Base-by-base conservation (phyloP, 2,329 filamentous ascomycete genomes). In the Cordyceps tenuipes region DNA sequence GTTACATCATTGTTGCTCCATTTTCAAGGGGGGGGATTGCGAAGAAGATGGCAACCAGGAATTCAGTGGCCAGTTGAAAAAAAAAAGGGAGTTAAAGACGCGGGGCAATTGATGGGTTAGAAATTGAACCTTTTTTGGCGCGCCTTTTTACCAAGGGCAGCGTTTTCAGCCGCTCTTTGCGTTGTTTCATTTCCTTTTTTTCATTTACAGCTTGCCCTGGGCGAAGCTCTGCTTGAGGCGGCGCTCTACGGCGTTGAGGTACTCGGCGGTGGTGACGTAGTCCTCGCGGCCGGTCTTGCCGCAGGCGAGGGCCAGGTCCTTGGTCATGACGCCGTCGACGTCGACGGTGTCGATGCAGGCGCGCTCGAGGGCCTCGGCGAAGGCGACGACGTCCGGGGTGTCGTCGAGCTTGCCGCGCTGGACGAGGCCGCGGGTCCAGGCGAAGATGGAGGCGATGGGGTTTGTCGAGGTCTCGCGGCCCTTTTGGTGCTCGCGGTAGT, bases 401-500 rank as follows among this genome's bases (percentile, higher is more conserved):
- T 85, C 79, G 76, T 99, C 94, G 66, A 99, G 85, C 79, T 90
- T 88, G 68, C 94, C 94, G 69, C 94, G 90, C 83, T 97, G 94
- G 68, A 90, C 79, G 52, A 99, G 85, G 70, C 94, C 94, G 62
- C 94, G 89, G 62, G 94, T 97, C 94, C 94, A 99, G 70, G 94
- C 94, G 75, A 97, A 99, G 80, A 99, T 97, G 73, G 91, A 96
- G 64, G 94, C 94, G 69, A 97, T 97, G 63, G 94, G 94, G 86
- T 99, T 97, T 67, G 94, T 99, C 49, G 91, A 96, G 60, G 94
- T 99, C 78, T 96, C 91, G 69, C 87, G 87, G 73, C 94, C 94
- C 82, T 97, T 97, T 79, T 97, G 94, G 83, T 97, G 90, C 81
- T 97, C 93, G 73, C 94, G 91, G 86, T 91, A 97, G 82, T 97